phyloP scores from a whole-genome alignment of 2,329 filamentous ascomycete species.

The Fusarium chlamydosporum region DNA sequence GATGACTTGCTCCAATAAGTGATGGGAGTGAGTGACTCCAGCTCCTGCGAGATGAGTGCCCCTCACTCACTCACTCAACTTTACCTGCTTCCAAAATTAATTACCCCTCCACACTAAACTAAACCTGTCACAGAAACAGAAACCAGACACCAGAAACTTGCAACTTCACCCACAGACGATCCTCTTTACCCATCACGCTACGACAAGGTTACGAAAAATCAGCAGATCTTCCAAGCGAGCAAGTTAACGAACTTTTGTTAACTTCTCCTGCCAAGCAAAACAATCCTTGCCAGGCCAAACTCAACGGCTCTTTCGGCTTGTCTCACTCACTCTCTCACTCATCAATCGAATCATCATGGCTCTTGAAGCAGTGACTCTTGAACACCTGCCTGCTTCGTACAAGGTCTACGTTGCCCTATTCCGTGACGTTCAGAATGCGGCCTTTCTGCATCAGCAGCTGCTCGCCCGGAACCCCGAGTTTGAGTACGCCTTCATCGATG shows the following conservation, averaged over 20 bases:
- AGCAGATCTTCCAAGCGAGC: conserved; percentile 5
- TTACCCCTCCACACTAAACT: conserved; percentile 49
- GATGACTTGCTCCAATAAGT: background rate
- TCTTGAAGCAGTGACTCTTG: conserved; percentile 77
- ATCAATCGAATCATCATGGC: conserved; percentile 56
- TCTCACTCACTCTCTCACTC: background rate
- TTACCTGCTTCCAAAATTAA: conserved; percentile 15
- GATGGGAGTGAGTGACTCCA: no score
- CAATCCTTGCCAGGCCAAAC: conserved; percentile 3
- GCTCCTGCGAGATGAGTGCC: background rate
- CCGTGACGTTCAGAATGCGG: conserved; percentile 80
- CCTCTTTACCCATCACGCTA: conserved; percentile 20
- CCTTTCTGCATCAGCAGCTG: conserved; percentile 84
- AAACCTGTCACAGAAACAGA: conserved; percentile 22
- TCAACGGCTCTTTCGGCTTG: conserved; percentile 27
- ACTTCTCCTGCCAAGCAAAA: background rate
- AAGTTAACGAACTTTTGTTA: conserved; percentile 19
- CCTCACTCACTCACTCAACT: background rate
- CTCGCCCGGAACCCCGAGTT: conserved; percentile 86
- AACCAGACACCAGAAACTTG: conserved; percentile 13
- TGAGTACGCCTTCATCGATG: conserved; percentile 95
- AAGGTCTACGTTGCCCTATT: conserved; percentile 83
- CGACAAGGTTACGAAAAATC: conserved; percentile 20
- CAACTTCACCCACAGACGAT: conserved; percentile 27
- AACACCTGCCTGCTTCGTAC: conserved; percentile 79